These are phyloP conservation scores for Aspergillus incahuasiensis DNA, from an alignment of 495 filamentous ascomycete species.

Conservation along the genomic window DNA sequence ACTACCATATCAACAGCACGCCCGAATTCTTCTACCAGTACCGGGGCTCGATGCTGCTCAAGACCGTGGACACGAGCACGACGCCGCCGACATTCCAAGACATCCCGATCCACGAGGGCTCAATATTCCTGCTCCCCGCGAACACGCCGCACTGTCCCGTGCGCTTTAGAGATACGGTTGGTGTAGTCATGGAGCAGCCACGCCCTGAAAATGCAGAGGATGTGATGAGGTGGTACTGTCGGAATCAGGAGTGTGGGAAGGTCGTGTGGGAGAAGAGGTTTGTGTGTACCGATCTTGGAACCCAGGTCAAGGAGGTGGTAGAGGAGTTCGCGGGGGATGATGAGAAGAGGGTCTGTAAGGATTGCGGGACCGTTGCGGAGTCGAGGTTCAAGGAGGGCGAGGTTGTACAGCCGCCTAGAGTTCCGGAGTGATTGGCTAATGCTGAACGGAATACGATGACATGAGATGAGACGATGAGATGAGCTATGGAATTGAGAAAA, in stretches of 20 bases:
- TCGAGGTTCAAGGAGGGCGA: slow-evolving; percentile 36
- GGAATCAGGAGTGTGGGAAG: slow-evolving; percentile 46
- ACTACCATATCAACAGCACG: slow-evolving; percentile 97
- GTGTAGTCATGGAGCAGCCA: slow-evolving; percentile 85
- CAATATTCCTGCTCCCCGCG: slow-evolving; percentile 86
- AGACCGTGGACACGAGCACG: slow-evolving; percentile 66
- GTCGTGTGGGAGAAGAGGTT: slow-evolving; percentile 85
- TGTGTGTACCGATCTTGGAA: slow-evolving; percentile 88
- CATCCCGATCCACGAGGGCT: slow-evolving; percentile 84
- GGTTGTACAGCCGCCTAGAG: slow-evolving; percentile 37
- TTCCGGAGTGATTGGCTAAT: slow-evolving; percentile 24
- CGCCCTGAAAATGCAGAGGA: slow-evolving; percentile 67
- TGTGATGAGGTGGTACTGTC: slow-evolving; percentile 80
- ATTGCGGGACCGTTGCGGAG: slow-evolving; percentile 71
- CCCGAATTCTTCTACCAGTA: slow-evolving; percentile 99
- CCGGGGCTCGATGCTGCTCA: slow-evolving; percentile 86
- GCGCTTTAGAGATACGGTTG: slow-evolving; percentile 65
- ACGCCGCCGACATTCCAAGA: slow-evolving; percentile 62
- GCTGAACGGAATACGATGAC: background rate
- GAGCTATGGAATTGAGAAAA: background rate
- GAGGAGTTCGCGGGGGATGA: slow-evolving; percentile 70
- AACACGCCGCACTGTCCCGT: slow-evolving; percentile 85
- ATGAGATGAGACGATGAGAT: slow-evolving; percentile 2
- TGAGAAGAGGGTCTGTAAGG: slow-evolving; percentile 68
- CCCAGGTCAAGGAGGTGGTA: slow-evolving; percentile 93